A percentile compares a stretch with the other conserved stretches of the same genome.
These are phyloP conservation scores for Flaveria ramosissima DNA, from an alignment of 129 eudicot genomes.

Conservation along the genomic window DNA sequence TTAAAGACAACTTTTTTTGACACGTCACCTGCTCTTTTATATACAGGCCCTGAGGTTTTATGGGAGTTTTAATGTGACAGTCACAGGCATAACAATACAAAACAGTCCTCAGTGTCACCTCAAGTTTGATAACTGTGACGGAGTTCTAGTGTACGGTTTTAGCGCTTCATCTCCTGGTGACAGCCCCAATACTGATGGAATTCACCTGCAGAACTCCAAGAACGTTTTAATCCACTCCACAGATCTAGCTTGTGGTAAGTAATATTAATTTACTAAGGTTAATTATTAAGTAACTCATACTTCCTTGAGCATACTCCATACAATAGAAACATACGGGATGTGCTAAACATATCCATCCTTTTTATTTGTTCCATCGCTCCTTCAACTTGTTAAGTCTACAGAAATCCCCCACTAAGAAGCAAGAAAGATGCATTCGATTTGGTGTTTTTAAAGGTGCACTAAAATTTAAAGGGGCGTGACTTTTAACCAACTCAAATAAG, in stretches of 20 bases:
- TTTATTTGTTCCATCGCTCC: too few relatives aligned
- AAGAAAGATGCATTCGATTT: too few relatives aligned
- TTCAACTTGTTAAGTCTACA: too few relatives aligned
- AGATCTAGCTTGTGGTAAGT: slow-evolving; percentile 82
- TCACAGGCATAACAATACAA: slow-evolving; percentile 86
- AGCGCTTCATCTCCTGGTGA: slow-evolving; percentile 78
- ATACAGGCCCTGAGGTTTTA: slow-evolving; percentile 86
- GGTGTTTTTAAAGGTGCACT: too few relatives aligned
- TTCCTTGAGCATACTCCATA: not conserved
- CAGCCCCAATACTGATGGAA: slow-evolving; percentile 96
- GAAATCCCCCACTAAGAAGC: too few relatives aligned
- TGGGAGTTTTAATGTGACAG: slow-evolving; percentile 91
- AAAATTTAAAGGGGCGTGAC: too few relatives aligned
- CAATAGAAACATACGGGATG: not conserved
- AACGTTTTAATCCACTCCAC: slow-evolving; percentile 69
- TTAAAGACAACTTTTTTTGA: slow-evolving; percentile 29
- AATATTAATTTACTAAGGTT: not conserved
- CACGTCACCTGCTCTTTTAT: slow-evolving; percentile 16
- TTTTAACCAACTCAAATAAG: too few relatives aligned
- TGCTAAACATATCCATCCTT: too few relatives aligned
- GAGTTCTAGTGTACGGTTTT: slow-evolving; percentile 64
- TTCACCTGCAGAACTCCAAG: slow-evolving; percentile 85
- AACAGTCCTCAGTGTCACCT: slow-evolving; percentile 92
- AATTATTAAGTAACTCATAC: not conserved
- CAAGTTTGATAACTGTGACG: slow-evolving; percentile 81